Evolutionary conservation across 331 rosid genomes (phyloP).

Genomic region (Quercus phellos): DNA sequence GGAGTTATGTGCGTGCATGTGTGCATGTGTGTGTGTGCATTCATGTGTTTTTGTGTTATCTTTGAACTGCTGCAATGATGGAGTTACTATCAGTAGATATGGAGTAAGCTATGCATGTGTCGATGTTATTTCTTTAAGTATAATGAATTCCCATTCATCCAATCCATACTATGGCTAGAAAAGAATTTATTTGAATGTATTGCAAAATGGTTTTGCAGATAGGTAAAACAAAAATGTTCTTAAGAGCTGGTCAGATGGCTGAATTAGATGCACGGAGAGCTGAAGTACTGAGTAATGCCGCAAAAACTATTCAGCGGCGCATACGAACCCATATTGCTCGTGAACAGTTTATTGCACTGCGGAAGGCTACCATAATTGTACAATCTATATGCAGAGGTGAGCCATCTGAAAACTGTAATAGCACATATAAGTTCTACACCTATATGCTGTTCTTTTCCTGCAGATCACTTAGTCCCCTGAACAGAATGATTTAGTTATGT

Average conservation of each 20-base stretch:
- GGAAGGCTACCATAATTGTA: conserved; percentile 52
- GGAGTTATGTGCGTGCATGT: neutral
- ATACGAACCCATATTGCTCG: conserved; percentile 75
- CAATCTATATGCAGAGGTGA: conserved; percentile 92
- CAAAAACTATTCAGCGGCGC: conserved; percentile 82
- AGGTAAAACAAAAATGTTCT: conserved; percentile 90
- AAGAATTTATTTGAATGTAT: conserved; percentile 25
- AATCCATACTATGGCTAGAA: conserved; percentile 9
- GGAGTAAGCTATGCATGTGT: neutral
- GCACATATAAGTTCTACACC: conserved; percentile 12
- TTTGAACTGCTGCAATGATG: neutral
- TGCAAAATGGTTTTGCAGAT: conserved; percentile 54
- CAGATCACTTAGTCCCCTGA: conserved; percentile 6
- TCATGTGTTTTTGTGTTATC: too few species aligned
- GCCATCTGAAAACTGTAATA: conserved; percentile 24
- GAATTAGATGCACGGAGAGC: conserved; percentile 90
- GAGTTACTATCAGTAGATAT: neutral
- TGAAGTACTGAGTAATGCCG: conserved; percentile 74
- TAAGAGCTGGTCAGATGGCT: conserved; percentile 99
- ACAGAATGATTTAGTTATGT: neutral
- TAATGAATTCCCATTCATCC: conserved; percentile 8
- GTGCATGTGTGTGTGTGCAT: neutral
- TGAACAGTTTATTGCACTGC: conserved; percentile 68
- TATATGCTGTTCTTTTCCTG: conserved; percentile 13
- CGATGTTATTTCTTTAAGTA: neutral